Base-by-base conservation (phyloP, 129 eudicot genomes). In the Ambrosia artemisiifolia region DNA sequence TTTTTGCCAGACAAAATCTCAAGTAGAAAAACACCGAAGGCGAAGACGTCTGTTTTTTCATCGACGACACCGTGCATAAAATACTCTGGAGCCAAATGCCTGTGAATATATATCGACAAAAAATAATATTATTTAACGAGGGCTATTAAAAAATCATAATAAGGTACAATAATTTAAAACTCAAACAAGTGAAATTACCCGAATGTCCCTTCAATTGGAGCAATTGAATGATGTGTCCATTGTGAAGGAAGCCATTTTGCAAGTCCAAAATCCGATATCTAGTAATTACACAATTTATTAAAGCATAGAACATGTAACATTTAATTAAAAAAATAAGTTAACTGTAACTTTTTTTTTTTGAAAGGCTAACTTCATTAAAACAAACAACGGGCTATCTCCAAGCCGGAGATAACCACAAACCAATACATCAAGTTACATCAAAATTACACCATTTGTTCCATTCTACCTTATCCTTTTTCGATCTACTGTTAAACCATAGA, bases 171-270 rank as follows among this genome's bases (percentile, higher is more conserved):
- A 36, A 0, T 0, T 4, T 17, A 50, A 28, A 38, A 59, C 17
- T 57, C 3, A 33, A 60, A 51, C 50, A 51, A 28, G 38, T 32
- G 48, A 75, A 48, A 30, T 42, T 84, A 94, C 98, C 98, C 98
- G 75, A 94, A 91, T 67, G 98, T 94, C 70, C 98, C 98, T 84
- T 94, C 98, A 13, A 94, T 94, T 36, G 98, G 98, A 75, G 83
- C 93, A 59, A 94, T 85, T 3, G 99, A 94, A 50, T 94, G 99
- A 74, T 94, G 99, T 72, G 91, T 90, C 99, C 97, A 94, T 70
- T 94, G 93, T 13, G 99, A 85, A 55, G 99, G 99, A 74, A 94
- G 99, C 99, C 99, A 94, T 79, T 90, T 94, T 16, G 97, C 97
- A n/a, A 94, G 83, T 30, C 99, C 99, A 79, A 94, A 94, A 84